A percentile compares a stretch with the other conserved stretches of the same genome.
Conservation (phyloP, 768 basidiomycete species). For the Pulveroboletus sp. region DNA sequence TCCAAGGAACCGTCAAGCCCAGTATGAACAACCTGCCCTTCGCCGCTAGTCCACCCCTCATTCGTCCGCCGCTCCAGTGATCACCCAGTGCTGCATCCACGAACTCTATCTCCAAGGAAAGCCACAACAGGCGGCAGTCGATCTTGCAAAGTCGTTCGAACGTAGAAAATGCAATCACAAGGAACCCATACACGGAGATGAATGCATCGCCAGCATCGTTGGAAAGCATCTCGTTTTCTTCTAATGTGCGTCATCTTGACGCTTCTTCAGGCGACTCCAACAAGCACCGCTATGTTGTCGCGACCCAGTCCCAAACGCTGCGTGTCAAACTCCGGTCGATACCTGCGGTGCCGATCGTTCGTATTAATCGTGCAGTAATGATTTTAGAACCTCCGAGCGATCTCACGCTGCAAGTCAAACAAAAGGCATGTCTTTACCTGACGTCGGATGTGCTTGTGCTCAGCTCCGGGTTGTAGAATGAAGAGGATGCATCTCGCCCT, state of each 20-base stretch:
- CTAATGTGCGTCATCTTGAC: slow-evolving; percentile 5
- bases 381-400: slow-evolving; percentile 89
- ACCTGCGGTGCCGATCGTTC: slow-evolving; percentile 85
- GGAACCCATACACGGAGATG: slow-evolving; percentile 78
- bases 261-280: slow-evolving; percentile 63
- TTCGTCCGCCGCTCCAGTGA: slow-evolving; percentile 71
- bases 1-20: slow-evolving; percentile 86
- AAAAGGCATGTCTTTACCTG: slow-evolving; percentile 38
- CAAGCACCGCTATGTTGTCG: slow-evolving; percentile 89
- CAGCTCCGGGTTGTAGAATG: slow-evolving; percentile 42
- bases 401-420: slow-evolving; percentile 67
- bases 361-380: slow-evolving; percentile 89
- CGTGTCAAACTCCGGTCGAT: slow-evolving; percentile 65
- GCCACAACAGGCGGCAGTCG: slow-evolving; percentile 67
- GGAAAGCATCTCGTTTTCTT: slow-evolving; percentile 42
- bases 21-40: slow-evolving; percentile 52
- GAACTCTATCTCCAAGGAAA: slow-evolving; percentile 86
- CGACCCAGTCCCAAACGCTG: slow-evolving; percentile 75
- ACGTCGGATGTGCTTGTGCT: background rate
- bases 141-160: slow-evolving; percentile 92
- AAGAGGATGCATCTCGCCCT: slow-evolving; percentile 57
- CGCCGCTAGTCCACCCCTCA: slow-evolving; percentile 24
- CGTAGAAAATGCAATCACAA: slow-evolving; percentile 92
- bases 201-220: slow-evolving; percentile 77
- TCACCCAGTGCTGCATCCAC: slow-evolving; percentile 96